phyloP scores from a whole-genome alignment of 2,329 filamentous ascomycete genomes.

The Cladosporium phlei region DNA sequence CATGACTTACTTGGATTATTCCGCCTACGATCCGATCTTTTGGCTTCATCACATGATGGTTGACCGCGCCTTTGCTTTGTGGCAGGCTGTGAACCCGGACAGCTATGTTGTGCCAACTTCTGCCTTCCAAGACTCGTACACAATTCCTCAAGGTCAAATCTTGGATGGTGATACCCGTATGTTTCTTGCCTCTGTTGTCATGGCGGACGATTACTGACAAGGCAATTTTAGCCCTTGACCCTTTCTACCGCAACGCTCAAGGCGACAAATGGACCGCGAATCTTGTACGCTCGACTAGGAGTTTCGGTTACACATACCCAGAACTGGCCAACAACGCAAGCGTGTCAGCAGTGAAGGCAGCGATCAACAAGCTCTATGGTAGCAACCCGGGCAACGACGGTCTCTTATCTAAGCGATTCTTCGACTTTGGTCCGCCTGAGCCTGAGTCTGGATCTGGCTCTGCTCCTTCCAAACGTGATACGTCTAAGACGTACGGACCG shows the following conservation, averaged over 20 bases:
- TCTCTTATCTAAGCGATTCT: slow-evolving; percentile 8
- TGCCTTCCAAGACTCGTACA: slow-evolving; percentile 56
- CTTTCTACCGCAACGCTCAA: slow-evolving; percentile 57
- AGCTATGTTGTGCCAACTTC: slow-evolving; percentile 59
- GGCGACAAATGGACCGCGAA: slow-evolving; percentile 66
- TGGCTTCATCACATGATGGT: slow-evolving; percentile 71
- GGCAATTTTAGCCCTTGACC: slow-evolving; percentile 52
- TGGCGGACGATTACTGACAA: slow-evolving; percentile 2
- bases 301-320: slow-evolving; percentile 70
- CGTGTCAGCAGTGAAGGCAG: slow-evolving; percentile 41
- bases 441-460: neutral
- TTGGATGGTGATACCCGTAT: slow-evolving; percentile 27
- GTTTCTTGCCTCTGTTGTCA: slow-evolving; percentile 2
- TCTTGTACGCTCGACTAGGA: slow-evolving; percentile 52
- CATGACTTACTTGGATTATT: slow-evolving; percentile 66
- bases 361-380: slow-evolving; percentile 62
- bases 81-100: slow-evolving; percentile 68
- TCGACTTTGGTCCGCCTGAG: slow-evolving; percentile 4
- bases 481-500: neutral
- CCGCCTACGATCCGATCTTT: slow-evolving; percentile 75
- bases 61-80: slow-evolving; percentile 70
- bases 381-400: slow-evolving; percentile 6
- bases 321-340: slow-evolving; percentile 50
- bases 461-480: neutral
- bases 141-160: slow-evolving; percentile 50